Conservation (phyloP, 495 filamentous ascomycete species). For the Neurospora sublineolata region DNA sequence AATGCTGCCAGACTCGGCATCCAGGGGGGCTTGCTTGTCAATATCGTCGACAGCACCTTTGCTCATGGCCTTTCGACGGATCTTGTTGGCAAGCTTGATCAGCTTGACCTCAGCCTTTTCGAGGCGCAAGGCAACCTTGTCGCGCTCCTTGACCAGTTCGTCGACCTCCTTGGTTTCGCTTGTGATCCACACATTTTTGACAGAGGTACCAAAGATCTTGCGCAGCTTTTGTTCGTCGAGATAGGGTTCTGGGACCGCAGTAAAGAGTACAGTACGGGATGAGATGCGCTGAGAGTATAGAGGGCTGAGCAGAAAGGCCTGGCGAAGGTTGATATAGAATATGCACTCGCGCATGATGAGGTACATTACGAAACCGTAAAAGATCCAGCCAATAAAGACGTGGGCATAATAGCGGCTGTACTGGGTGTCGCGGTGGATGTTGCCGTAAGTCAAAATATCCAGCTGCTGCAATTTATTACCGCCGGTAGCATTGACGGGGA, state of each 20-base stretch:
- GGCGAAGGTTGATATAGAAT: conserved; percentile 89
- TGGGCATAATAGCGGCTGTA: conserved; percentile 66
- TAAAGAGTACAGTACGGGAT: conserved; percentile 86
- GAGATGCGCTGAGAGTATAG: conserved; percentile 82
- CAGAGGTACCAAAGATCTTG: conserved; percentile 64
- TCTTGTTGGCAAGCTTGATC: conserved; percentile 69
- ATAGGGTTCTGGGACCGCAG: conserved; percentile 68
- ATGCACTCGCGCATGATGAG: conserved; percentile 85
- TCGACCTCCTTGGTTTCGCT: conserved; percentile 72
- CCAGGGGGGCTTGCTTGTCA: conserved; percentile 35
- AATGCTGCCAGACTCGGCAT: conserved; percentile 60
- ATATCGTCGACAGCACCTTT: conserved; percentile 41
- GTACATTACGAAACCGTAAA: conserved; percentile 77
- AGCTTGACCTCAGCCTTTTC: conserved; percentile 85
- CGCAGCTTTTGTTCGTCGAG: conserved; percentile 62
- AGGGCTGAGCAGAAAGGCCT: conserved; percentile 85
- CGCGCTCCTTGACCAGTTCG: conserved; percentile 72
- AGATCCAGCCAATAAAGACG: conserved; percentile 59
- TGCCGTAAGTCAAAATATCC: conserved; percentile 67
- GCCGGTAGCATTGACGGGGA: conserved; percentile 81
- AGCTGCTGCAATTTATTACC: conserved; percentile 52
- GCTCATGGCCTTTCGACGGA: conserved; percentile 63
- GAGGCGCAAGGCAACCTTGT: conserved; percentile 71
- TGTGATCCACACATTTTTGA: conserved; percentile 79
- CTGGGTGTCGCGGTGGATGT: conserved; percentile 43